Evolutionary conservation across 1,139 yeast genomes (phyloP), one percentile per base, ranked within the genome.

Genomic region (Yamadazyma buinensis): DNA sequence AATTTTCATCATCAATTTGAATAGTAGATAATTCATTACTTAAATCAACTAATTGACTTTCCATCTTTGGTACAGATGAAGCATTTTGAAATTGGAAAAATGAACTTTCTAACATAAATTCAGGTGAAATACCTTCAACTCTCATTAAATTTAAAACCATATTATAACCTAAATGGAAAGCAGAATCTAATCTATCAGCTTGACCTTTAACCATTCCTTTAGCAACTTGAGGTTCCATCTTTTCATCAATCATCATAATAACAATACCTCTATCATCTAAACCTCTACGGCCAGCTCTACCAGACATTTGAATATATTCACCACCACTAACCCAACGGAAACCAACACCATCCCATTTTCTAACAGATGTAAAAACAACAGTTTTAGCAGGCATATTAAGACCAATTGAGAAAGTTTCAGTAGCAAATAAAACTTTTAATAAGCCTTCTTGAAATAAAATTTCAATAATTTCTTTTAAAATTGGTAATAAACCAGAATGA

Each of bases 231-330:
- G 98, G 98, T 59, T 94, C 98, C 98, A 94, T 94, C 55, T 90
- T 92, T 57, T 92, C 97, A 58, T 92, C 97, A 59, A 92, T 88
- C 98, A 94, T 94, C 85, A 94, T 84, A 50, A 94, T 92, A 36
- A 94, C 98, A 57, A 92, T 90, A 64, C 99, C 99, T 55, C 97
- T 82, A 56, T 92, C 97, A 72, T 94, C 99, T 46, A 94, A 75
- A 52, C 99, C 98, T 74, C 99, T 85, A 72, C 99, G 90, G 52
- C 99, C 99, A 13, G 99, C 99, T 65, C 99, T 82, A 44, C 99
- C 99, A 28, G 97, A 86, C 99, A 92, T 92, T 65, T 94, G 99
- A 51, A 92, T 94, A 61, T 92, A 94, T 63, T 94, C 99, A 66
- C 98, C 99, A 40, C 97, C 97, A 37, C 96, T 86, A 26, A 94